Base-by-base conservation (phyloP, 176 grass and related monocot species). In the Eragrostis nindensis region DNA sequence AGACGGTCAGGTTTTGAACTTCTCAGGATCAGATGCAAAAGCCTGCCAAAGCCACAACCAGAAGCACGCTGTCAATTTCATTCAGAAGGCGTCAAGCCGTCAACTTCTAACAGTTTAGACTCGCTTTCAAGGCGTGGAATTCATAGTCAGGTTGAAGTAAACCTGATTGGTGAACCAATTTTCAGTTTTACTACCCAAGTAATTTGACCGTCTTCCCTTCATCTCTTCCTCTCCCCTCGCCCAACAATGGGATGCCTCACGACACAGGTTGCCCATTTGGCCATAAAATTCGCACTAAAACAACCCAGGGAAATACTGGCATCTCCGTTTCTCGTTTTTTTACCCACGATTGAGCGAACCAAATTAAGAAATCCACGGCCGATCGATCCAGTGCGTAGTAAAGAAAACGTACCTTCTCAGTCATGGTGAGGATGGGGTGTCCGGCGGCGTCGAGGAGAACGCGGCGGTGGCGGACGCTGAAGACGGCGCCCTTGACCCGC, bases 351-450 rank as follows among this genome's bases (percentile, higher is more conserved):
- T n/a, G n/a, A n/a, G n/a, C n/a, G 56, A 50, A 5, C 3, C 0
- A 12, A 22, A 32, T 1, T 49, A 19, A 48, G 7, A 2, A 4
- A 24, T 7, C 8, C 26, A 48, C 18, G 17, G 26, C 9, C 1
- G 36, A 57, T 32, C 13, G 11, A 25, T n/a, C n/a, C n/a, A n/a
- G n/a, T n/a, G n/a, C n/a, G n/a, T n/a, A n/a, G n/a, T n/a, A n/a
- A n/a, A n/a, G n/a, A n/a, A n/a, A n/a, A n/a, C n/a, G n/a, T n/a
- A 93, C 88, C 91, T 97, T 93, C n/a, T 87, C 77, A 0, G 78
- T 64, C 86, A 97, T 85, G 80, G 91, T 66, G 81, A 93, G 71
- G 80, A 97, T 71, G n/a, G 91, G 91, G 24, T 53, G 39, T 10
- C 80, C 86, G 22, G 70, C 80, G 72, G 84, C 56, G 73, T 97